Evolutionary conservation across 148 eudicot species (phyloP), one percentile per base, ranked within the genome.

Genomic region (Gaultheria prostrata): DNA sequence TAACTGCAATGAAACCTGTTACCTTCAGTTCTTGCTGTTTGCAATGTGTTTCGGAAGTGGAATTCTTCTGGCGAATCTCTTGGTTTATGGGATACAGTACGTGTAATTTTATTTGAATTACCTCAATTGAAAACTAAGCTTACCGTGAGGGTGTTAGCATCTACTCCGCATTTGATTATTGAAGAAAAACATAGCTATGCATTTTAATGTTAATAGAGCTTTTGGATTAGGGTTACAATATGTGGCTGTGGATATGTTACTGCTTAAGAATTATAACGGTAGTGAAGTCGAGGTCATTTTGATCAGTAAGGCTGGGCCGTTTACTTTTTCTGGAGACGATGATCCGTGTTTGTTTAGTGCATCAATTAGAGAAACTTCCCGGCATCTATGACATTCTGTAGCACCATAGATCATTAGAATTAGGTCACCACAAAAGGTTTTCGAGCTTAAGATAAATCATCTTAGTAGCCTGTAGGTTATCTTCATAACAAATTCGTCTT

Each of bases 11-110:
- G 59, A 28, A 76, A 15, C 59, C 59, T 28, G 39, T 75, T 50
- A 32, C n/a, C 28, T 24, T 77, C 63, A 26, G 80, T 77, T 77
- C 80, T 51, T 51, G 32, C 80, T 5, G 80, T 28, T 77, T 77
- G 63, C 80, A 77, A 33, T 30, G 12, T 76, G 57, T 77, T 30
- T 43, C 21, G 2, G 80, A 61, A 8, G 49, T 51, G 59, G 43
- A 49, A 77, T 49, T 51, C 61, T 26, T 77, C 9, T 15, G 8
- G 61, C 54, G 8, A 6, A 6, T 77, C n/a, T 77, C 61, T 77
- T 20, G 61, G 56, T 50, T 75, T 75, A 11, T 75, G 2, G 39
- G 59, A 28, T 51, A 28, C 32, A 30, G 33, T 77, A 28, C 0
- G 12, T 1, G 78, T 21, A 26, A 54, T 48, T n/a, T 15, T 13